phyloP scores from a whole-genome alignment of 2,329 filamentous ascomycete species.

The Stagonosporopsis rhizophila region DNA sequence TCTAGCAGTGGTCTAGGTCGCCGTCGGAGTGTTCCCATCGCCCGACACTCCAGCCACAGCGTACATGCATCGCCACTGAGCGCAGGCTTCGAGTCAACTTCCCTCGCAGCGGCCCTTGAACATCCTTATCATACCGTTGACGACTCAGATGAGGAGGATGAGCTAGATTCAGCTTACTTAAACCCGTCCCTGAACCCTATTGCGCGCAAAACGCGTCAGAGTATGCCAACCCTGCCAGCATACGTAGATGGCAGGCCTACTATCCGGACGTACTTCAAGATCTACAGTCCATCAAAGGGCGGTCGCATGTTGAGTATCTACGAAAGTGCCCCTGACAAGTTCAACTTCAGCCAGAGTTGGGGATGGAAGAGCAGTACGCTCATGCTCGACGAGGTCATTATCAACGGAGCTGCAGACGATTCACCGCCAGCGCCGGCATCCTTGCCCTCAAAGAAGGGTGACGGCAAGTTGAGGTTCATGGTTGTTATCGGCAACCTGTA shows the following conservation, averaged over 20 bases:
- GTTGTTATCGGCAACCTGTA: conserved; percentile 63
- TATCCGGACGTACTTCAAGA: conserved; percentile 68
- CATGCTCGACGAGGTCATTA: conserved; percentile 58
- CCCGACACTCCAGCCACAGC: conserved; percentile 25
- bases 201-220: conserved; percentile 26
- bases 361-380: conserved; percentile 68
- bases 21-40: conserved; percentile 25
- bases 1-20: conserved; percentile 26
- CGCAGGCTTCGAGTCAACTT: conserved; percentile 27
- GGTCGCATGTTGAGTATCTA: conserved; percentile 66
- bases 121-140: conserved; percentile 35
- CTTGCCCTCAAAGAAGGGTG: conserved; percentile 47
- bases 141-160: conserved; percentile 38
- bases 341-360: conserved; percentile 68
- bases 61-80: conserved; percentile 27
- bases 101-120: conserved; percentile 26
- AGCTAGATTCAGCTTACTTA: conserved; percentile 29
- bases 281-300: conserved; percentile 66
- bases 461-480: conserved; percentile 64
- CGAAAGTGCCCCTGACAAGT: conserved; percentile 63
- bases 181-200: conserved; percentile 36
- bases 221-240: conserved; percentile 55
- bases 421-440: conserved; percentile 22
- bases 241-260: conserved; percentile 64
- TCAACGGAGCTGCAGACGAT: conserved; percentile 20